These are phyloP conservation scores for Sugiyamaella neomexicana DNA, from an alignment of 1,139 yeast species.

Conservation along the genomic window DNA sequence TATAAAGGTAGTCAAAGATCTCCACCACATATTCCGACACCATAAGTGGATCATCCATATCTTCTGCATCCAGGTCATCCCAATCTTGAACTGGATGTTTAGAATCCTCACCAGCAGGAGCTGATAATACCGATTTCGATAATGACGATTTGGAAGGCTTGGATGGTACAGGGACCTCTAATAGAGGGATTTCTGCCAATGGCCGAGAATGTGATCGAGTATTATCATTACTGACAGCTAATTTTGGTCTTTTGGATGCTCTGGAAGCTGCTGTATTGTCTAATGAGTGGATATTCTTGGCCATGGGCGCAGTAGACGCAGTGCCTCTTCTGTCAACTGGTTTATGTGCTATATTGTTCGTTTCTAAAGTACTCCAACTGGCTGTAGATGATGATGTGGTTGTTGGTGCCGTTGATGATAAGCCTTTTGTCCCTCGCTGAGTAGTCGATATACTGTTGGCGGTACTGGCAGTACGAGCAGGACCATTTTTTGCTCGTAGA, in stretches of 20 bases:
- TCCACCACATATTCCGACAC: constrained; percentile 90
- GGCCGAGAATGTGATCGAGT: constrained; percentile 8
- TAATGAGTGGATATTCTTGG: constrained; percentile 10
- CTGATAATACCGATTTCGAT: neutral
- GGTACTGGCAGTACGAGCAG: neutral
- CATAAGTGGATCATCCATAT: constrained; percentile 89
- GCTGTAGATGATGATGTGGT: neutral
- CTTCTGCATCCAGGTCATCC: constrained; percentile 94
- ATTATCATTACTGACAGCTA: neutral
- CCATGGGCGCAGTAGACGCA: neutral
- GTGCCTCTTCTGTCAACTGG: neutral
- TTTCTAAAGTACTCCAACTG: neutral
- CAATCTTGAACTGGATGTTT: constrained; percentile 43
- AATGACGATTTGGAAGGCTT: neutral
- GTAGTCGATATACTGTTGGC: neutral
- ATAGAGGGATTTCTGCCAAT: constrained; percentile 5
- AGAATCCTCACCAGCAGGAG: neutral
- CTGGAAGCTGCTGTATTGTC: constrained; percentile 8
- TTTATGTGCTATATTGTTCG: neutral
- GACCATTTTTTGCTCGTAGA: neutral
- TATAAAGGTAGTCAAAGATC: constrained; percentile 77
- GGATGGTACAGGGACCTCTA: constrained; percentile 4
- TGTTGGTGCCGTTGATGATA: neutral
- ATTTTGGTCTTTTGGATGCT: constrained; percentile 14
- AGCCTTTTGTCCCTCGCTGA: neutral